Evolutionary conservation across 495 filamentous ascomycete genomes (phyloP).

Genomic region (Penicillium pancosmium): DNA sequence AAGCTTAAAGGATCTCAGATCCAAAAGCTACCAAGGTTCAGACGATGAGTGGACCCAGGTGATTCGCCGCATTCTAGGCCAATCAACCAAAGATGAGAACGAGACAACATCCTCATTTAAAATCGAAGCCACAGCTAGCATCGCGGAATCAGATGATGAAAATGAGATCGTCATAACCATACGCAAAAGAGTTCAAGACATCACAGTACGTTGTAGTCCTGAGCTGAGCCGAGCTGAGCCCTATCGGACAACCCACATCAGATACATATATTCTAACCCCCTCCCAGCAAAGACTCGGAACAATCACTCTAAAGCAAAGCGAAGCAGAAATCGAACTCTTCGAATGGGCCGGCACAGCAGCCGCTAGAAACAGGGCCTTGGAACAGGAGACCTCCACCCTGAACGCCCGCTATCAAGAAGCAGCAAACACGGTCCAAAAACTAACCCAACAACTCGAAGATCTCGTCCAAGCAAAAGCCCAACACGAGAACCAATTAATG

Average conservation of each 20-base stretch:
- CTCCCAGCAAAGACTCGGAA: slow-evolving; percentile 68
- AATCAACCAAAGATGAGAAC: slow-evolving; percentile 15
- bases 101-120: slow-evolving; percentile 20
- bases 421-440: slow-evolving; percentile 50
- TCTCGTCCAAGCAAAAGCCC: slow-evolving; percentile 63
- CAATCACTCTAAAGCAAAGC: slow-evolving; percentile 61
- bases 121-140: slow-evolving; percentile 41
- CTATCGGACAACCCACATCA: too few species aligned
- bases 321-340: slow-evolving; percentile 70
- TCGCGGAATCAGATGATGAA: slow-evolving; percentile 32
- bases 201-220: slow-evolving; percentile 47
- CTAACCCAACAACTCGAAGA: slow-evolving; percentile 64
- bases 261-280: slow-evolving; percentile 1
- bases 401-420: slow-evolving; percentile 41
- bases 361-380: slow-evolving; percentile 42
- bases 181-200: slow-evolving; percentile 58
- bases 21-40: slow-evolving; percentile 55
- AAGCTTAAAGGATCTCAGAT: slow-evolving; percentile 45
- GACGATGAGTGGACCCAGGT: slow-evolving; percentile 61
- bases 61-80: slow-evolving; percentile 40
- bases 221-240: too few species aligned
- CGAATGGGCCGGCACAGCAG: slow-evolving; percentile 67
- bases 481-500: slow-evolving; percentile 70
- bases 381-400: slow-evolving; percentile 52
- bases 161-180: slow-evolving; percentile 53